Evolutionary conservation across 306 rosid species (phyloP).

Genomic region (Sesbania bispinosa): DNA sequence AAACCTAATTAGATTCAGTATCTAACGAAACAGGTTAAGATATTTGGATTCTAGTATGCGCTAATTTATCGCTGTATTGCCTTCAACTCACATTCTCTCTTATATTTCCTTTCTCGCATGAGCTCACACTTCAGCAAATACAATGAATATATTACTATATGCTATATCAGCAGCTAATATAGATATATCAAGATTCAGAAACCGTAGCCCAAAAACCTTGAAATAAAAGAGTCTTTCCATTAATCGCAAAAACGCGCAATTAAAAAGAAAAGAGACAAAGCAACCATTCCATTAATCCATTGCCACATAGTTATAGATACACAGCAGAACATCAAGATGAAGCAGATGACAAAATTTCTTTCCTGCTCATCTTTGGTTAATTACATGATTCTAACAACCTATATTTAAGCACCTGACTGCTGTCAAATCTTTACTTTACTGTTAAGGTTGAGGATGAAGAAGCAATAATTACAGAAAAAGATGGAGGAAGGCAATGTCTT

Average conservation of each 20-base stretch:
- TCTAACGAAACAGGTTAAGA: background rate
- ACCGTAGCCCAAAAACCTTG: background rate
- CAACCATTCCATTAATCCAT: slow-evolving; percentile 26
- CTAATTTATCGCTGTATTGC: background rate
- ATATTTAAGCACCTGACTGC: slow-evolving; percentile 16
- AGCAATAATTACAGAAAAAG: slow-evolving; percentile 56
- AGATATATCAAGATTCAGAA: background rate
- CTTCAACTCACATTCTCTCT: background rate
- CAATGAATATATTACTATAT: slow-evolving; percentile 7
- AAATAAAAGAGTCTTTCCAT: slow-evolving; percentile 2
- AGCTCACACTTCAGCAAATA: slow-evolving; percentile 1
- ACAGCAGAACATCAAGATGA: slow-evolving; percentile 19
- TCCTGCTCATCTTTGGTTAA: slow-evolving; percentile 27
- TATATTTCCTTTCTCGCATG: background rate
- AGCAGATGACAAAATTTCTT: slow-evolving; percentile 23
- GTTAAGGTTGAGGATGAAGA: slow-evolving; percentile 51
- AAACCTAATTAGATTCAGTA: background rate
- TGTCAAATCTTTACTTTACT: slow-evolving; percentile 49
- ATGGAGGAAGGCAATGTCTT: slow-evolving; percentile 48
- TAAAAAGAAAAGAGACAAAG: slow-evolving; percentile 28
- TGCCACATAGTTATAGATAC: background rate
- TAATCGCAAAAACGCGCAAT: slow-evolving; percentile 13
- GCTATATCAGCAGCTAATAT: background rate
- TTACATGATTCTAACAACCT: slow-evolving; percentile 37
- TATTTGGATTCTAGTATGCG: background rate